Evolutionary conservation across 768 basidiomycete genomes (phyloP), one percentile per base, ranked within the genome.

Genomic region (Suillus weaverae): DNA sequence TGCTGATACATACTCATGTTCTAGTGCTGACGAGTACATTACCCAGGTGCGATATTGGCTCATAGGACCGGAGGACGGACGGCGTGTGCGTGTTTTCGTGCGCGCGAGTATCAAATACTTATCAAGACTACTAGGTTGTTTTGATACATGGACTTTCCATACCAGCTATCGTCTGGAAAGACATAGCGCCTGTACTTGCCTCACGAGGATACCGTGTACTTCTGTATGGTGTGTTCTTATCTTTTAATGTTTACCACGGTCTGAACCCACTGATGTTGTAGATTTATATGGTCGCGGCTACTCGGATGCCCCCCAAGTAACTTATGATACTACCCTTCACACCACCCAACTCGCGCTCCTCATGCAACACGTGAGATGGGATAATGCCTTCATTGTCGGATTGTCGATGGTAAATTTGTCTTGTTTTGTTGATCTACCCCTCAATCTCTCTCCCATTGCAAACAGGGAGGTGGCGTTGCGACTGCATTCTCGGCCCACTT

Each of bases 271-370:
- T 35, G 3, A n/a, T 60, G 5, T 3, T 18, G 18, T 65, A 92
- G 92, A 94, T 77, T 79, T 93, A 22, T 92, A 91, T 65, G 92
- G 91, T 14, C 84, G 92, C 44, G 92, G 92, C 5, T 94, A 93
- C 75, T 91, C 91, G 1, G 91, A 91, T 63, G 91, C 91, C 1
- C 92, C 92, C 0, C 83, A 86, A 26, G 85, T 83, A 18, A 85
- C 83, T 4, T 91, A 94, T 73, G 83, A 91, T 67, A 76, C 84
- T 1, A 76, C 80, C 6, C 79, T 94, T 4, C 89, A 89, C 71
- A 86, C 86, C 1, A 87, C 86, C 0, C 92, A 94, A 70, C 88
- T 94, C n/a, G 92, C 92, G 0, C 82, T 93, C 7, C 84, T 94
- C 57, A 84, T 94, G 83, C 92, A 94, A 67, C 85, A 92, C 67